Base-by-base conservation (phyloP, 169 alveolate genomes). In the Eimeria necatrix region DNA sequence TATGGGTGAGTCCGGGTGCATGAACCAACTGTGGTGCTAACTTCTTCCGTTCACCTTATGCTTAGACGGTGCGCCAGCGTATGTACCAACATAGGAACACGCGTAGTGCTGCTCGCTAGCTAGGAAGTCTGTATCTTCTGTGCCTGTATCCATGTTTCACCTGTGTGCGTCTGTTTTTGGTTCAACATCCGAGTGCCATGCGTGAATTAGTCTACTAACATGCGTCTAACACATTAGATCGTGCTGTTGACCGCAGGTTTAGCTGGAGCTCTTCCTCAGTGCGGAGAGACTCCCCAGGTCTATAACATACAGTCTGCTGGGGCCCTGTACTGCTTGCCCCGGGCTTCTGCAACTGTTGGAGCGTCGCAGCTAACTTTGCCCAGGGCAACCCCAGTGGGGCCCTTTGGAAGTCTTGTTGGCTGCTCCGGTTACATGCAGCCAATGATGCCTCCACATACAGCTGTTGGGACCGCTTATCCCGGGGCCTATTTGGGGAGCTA, bases 201-300 rank as follows among this genome's bases (percentile, higher is more conserved):
- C 41, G 41, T 2, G 2, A 32, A 32, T 32, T 32, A 32, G 41
- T 32, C 41, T 32, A 32, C 41, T 32, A 32, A 32, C 41, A 32
- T 0, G 41, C 41, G 41, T 2, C 41, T 32, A 0, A 32, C 41
- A 32, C 41, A 32, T 32, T 32, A 32, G 41, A 32, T 32, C 41
- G 2, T n/a, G n/a, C 61, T n/a, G n/a, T 22, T 52, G 73, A 16
- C 52, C 52, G 73, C 90, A 81, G 90, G 90, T 70, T n/a, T 81
- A 4, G 12, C 90, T 5, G 73, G 74, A 18, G 32, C 90, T 16
- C 71, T 52, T 22, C 6, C n/a, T 22, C 90, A 81, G 73, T 81
- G 90, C 18, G 90, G 73, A 22, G 90, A 81, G 8, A 73, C 71
- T 41, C 90, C 90, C 90, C 90, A 52, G 22, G 16, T 70, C 51